Base-by-base conservation (phyloP, 202 grass and related monocot genomes). In the Alloteropsis angusta region DNA sequence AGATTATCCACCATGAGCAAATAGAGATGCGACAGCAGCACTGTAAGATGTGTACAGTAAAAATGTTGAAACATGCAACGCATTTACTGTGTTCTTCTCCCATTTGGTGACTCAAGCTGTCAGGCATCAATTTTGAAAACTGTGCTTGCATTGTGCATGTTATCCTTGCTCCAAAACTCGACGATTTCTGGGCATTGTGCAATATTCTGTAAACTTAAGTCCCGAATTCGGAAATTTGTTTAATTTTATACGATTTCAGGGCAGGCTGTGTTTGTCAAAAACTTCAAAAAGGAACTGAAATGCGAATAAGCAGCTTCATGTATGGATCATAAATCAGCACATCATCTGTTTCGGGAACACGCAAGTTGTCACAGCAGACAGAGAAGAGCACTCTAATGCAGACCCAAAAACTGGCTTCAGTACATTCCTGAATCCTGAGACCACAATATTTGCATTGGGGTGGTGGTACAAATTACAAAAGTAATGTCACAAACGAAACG, bases 41-140 rank as follows among this genome's bases (percentile, higher is more conserved):
- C 32, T 80, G 79, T 85, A 72, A 82, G 47, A 65, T 60, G 65
- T 89, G 82, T 89, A 89, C 82, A 82, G 73, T 28, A 47, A 85
- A 54, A 64, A 73, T 68, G 17, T 75, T 59, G 16, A 32, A 65
- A 79, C 59, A 49, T 67, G 75, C 55, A 83, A 70, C 17, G 75
- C 38, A 48, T 79, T 87, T 72, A 57, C 23, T 76, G 63, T 21
- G 15, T 68, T 69, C n/a, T n/a, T n/a, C 26, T 42, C 46, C 3
- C 17, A 17, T 38, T n/a, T 18, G n/a, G n/a, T n/a, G n/a, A n/a
- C n/a, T n/a, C n/a, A n/a, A n/a, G n/a, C n/a, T n/a, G n/a, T n/a
- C n/a, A n/a, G n/a, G n/a, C n/a, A n/a, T n/a, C n/a, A n/a, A n/a
- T n/a, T n/a, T n/a, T n/a, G n/a, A n/a, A n/a, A n/a, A n/a, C n/a